Conservation (phyloP, 2,329 filamentous ascomycete genomes). For the Calonectria hawksworthii region DNA sequence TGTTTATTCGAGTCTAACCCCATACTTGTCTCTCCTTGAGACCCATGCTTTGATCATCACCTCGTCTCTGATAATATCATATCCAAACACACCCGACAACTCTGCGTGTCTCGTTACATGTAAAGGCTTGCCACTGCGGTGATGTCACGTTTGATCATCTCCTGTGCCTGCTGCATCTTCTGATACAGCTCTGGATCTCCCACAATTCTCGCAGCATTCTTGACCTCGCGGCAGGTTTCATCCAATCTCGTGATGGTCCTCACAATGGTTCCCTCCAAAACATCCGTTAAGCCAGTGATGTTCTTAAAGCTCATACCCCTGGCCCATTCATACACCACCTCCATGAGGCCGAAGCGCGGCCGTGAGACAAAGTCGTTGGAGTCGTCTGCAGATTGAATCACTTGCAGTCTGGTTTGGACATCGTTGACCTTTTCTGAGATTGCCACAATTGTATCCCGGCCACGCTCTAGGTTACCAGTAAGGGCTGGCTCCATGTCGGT, state of each 20-base stretch:
- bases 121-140: slow-evolving; percentile 91
- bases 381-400: slow-evolving; percentile 91
- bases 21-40: not conserved
- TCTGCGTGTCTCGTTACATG: slow-evolving; percentile 71
- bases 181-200: slow-evolving; percentile 93
- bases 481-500: slow-evolving; percentile 85
- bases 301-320: slow-evolving; percentile 98
- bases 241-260: slow-evolving; percentile 93
- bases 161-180: slow-evolving; percentile 98
- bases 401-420: slow-evolving; percentile 90
- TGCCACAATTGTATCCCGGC: slow-evolving; percentile 86
- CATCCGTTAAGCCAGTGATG: slow-evolving; percentile 95
- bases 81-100: not conserved
- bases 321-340: slow-evolving; percentile 99
- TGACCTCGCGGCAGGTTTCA: slow-evolving; percentile 96
- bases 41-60: not conserved
- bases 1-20: not conserved
- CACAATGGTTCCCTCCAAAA: slow-evolving; percentile 97
- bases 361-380: slow-evolving; percentile 91
- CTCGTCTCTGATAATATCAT: not conserved
- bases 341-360: slow-evolving; percentile 92
- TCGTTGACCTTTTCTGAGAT: slow-evolving; percentile 95
- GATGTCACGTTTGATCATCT: slow-evolving; percentile 97
- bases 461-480: slow-evolving; percentile 84
- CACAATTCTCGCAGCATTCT: slow-evolving; percentile 95